These are phyloP conservation scores for Amauroascus verrucosus DNA, from an alignment of 2,329 filamentous ascomycete genomes.

Conservation along the genomic window DNA sequence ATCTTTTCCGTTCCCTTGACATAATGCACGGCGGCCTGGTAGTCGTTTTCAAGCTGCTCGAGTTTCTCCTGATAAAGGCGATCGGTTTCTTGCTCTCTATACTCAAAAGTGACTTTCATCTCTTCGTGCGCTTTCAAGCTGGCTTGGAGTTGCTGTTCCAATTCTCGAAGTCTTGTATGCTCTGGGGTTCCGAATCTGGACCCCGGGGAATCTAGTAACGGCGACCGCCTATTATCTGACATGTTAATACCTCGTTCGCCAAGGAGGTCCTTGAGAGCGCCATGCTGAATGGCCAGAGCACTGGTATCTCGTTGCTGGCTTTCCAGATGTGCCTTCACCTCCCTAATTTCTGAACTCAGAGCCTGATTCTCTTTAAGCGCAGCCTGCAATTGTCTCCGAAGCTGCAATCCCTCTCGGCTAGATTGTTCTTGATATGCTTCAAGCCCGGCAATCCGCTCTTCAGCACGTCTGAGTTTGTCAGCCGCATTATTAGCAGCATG, in stretches of 20 bases:
- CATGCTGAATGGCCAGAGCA: constrained; percentile 82
- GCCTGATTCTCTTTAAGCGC: constrained; percentile 72
- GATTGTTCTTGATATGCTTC: constrained; percentile 97
- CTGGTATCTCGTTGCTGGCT: constrained; percentile 89
- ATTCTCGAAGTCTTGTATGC: constrained; percentile 63
- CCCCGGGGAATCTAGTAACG: constrained; percentile 61
- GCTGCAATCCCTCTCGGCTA: constrained; percentile 80
- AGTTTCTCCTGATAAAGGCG: constrained; percentile 84
- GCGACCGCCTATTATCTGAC: constrained; percentile 56
- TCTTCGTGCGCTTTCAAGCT: constrained; percentile 76
- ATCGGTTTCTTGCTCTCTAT: constrained; percentile 77
- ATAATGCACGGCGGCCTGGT: constrained; percentile 95
- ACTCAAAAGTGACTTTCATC: constrained; percentile 64
- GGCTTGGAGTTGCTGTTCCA: constrained; percentile 76
- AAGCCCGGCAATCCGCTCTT: constrained; percentile 91
- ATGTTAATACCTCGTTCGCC: constrained; percentile 79
- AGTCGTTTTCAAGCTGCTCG: constrained; percentile 88
- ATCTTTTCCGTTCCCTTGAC: constrained; percentile 98
- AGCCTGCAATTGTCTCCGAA: constrained; percentile 79
- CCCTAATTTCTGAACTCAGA: constrained; percentile 69
- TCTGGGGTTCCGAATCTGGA: constrained; percentile 71
- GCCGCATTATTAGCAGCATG: constrained; percentile 75
- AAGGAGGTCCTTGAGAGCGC: constrained; percentile 84
- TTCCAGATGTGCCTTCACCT: constrained; percentile 71
- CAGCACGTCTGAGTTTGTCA: constrained; percentile 80